Conservation (phyloP, 495 filamentous ascomycete genomes). For the Physcia stellaris region DNA sequence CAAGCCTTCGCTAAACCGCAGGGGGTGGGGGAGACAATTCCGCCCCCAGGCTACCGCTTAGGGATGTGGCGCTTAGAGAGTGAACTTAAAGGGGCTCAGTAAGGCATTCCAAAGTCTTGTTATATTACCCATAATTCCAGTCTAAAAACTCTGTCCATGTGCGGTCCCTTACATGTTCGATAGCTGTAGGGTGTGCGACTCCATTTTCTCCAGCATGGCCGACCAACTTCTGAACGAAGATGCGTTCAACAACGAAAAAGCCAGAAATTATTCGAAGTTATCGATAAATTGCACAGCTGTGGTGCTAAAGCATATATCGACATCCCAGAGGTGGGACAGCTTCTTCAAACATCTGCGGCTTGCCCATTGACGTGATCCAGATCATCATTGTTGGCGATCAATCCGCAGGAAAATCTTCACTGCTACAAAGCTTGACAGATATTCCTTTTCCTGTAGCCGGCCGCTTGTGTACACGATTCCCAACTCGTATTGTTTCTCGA, state of each 20-base stretch:
- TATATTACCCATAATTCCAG: no score
- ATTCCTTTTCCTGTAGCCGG: constrained; percentile 23
- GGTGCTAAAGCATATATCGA: background rate
- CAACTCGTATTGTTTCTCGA: constrained; percentile 34
- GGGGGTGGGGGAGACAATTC: no score
- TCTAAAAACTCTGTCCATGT: no score
- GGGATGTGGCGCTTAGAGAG: no score
- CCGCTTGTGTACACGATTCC: constrained; percentile 29
- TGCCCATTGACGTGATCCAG: background rate
- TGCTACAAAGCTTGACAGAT: constrained; percentile 25
- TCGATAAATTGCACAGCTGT: constrained; percentile 1
- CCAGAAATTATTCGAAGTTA: constrained; percentile 1
- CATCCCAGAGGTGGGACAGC: background rate
- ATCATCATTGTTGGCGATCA: constrained; percentile 21
- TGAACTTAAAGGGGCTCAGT: no score
- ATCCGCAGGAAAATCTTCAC: constrained; percentile 23
- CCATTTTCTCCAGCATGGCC: background rate
- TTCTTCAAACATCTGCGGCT: background rate
- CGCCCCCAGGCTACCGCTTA: no score
- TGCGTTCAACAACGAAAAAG: background rate
- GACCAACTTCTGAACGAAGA: background rate
- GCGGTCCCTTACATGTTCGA: no score
- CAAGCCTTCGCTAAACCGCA: no score
- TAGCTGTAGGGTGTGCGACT: no score
- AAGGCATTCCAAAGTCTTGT: no score